Conservation (phyloP, 306 rosid species). For the Comarum palustre region DNA sequence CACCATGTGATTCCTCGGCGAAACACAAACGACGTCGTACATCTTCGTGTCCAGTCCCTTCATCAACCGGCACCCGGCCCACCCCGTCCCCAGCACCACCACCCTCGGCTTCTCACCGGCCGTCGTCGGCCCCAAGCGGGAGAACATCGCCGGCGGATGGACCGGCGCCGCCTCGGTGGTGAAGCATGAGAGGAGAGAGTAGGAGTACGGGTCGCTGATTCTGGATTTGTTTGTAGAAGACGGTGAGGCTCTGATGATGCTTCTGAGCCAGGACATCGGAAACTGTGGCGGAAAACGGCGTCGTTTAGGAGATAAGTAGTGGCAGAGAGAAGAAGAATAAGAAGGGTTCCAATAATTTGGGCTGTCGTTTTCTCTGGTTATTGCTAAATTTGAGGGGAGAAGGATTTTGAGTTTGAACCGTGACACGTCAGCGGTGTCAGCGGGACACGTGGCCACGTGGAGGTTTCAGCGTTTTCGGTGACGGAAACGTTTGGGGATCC, state of each 20-base stretch:
- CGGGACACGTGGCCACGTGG: not conserved
- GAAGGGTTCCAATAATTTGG: conserved; percentile 8
- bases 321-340: not conserved
- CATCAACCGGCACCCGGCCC: conserved; percentile 93
- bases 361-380: conserved; percentile 4
- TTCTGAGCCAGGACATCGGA: conserved; percentile 61
- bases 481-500: not conserved
- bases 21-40: conserved; percentile 90
- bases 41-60: conserved; percentile 60
- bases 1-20: conserved; percentile 96
- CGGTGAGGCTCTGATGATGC: conserved; percentile 34
- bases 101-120: conserved; percentile 82
- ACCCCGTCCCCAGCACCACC: conserved; percentile 83
- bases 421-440: not conserved
- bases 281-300: not conserved
- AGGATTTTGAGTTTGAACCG: not conserved
- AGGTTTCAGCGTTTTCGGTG: not conserved
- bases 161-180: conserved; percentile 31
- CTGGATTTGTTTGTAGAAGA: conserved; percentile 26
- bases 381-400: not conserved
- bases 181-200: conserved; percentile 38
- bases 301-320: not conserved
- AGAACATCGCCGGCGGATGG: conserved; percentile 20
- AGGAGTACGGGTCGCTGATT: conserved; percentile 30
- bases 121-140: conserved; percentile 52